A percentile compares a stretch with the other conserved stretches of the same genome.
phyloP scores from a whole-genome alignment of 2,329 filamentous ascomycete genomes.

The Elsinoe ampelina region DNA sequence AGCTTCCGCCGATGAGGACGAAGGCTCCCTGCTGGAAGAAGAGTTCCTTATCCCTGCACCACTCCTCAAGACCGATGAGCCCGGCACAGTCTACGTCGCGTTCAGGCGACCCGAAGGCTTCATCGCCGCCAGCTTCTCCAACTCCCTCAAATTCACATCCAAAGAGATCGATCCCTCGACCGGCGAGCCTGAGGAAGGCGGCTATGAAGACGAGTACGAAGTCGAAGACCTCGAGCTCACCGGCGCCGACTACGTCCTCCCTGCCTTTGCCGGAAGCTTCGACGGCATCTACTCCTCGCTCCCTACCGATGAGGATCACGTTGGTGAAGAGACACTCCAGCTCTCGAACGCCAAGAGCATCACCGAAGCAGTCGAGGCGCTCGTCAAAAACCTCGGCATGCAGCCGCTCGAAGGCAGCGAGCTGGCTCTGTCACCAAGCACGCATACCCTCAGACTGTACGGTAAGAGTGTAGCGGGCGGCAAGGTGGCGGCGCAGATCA shows the following conservation, averaged over 20 bases:
- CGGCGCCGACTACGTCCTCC: constrained; percentile 88
- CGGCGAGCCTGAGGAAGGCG: constrained; percentile 80
- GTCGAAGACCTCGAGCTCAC: constrained; percentile 85
- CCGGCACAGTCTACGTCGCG: constrained; percentile 88
- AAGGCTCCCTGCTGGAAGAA: constrained; percentile 60
- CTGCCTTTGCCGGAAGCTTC: constrained; percentile 89
- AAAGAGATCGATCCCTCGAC: constrained; percentile 96
- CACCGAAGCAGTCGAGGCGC: constrained; percentile 87
- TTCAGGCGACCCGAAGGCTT: constrained; percentile 83
- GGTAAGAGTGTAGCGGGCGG: constrained; percentile 91
- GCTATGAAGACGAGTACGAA: constrained; percentile 97
- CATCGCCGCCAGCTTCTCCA: constrained; percentile 74
- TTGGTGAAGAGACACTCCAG: constrained; percentile 84
- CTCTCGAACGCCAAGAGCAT: constrained; percentile 85
- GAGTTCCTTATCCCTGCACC: constrained; percentile 89
- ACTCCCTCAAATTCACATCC: constrained; percentile 90
- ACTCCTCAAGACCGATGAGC: constrained; percentile 72
- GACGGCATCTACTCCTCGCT: constrained; percentile 76
- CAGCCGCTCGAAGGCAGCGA: constrained; percentile 93
- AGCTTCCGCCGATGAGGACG: constrained; percentile 79
- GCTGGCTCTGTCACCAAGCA: constrained; percentile 75
- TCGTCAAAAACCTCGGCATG: constrained; percentile 76
- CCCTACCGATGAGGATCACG: constrained; percentile 78
- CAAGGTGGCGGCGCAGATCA: constrained; percentile 73
- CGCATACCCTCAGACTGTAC: constrained; percentile 89